Evolutionary conservation across 176 grass and related monocot genomes (phyloP).

Genomic region (bread wheat (Triticum aestivum)): IWGSC_CS_RefSeq_v2.1 NC_057803.1:13944614-13945113

Average conservation of each 20-base stretch:
- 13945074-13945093: constrained; percentile 45
- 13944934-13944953: constrained; percentile 62
- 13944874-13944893: constrained; percentile 43
- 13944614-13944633: constrained; percentile 70
- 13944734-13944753: not conserved
- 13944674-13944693: not conserved
- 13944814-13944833: constrained; percentile 57
- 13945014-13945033: constrained; percentile 65
- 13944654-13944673: constrained; percentile 43
- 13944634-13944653: constrained; percentile 61
- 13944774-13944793: constrained; percentile 90
- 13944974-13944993: constrained; percentile 56
- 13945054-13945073: constrained; percentile 89
- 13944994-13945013: constrained; percentile 74
- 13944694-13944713: not conserved
- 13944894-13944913: constrained; percentile 61
- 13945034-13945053: constrained; percentile 74
- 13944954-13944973: constrained; percentile 64
- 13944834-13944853: constrained; percentile 38
- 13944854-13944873: not conserved
- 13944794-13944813: constrained; percentile 78
- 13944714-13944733: not conserved
- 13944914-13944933: constrained; percentile 72
- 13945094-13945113: constrained; percentile 79
- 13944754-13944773: constrained; percentile 92